Percentiles rank a stretch among this genome's conserved stretches.
Evolutionary conservation across 2,329 filamentous ascomycete genomes (phyloP).

Genomic region (Stagonosporopsis chrysanthemi): DNA sequence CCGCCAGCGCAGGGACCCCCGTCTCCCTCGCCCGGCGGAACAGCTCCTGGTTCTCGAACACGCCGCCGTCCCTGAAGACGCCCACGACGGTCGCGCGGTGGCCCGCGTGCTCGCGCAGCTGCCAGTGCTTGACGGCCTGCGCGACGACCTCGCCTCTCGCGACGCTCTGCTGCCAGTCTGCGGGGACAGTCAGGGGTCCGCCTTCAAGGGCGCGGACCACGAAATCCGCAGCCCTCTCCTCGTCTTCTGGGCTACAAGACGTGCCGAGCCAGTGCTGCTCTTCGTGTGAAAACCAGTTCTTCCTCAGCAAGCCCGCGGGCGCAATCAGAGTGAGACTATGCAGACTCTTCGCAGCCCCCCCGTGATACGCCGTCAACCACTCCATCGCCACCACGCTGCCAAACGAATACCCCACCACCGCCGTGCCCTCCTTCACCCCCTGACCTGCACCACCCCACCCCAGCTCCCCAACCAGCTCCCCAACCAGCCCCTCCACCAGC

Average conservation of each 20-base stretch:
- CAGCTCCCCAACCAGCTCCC: conserved; percentile 51
- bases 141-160: conserved; percentile 55
- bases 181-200: conserved; percentile 51
- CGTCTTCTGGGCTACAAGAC: conserved; percentile 16
- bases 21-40: conserved; percentile 40
- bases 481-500: conserved; percentile 52
- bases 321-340: conserved; percentile 49
- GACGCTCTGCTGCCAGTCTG: conserved; percentile 56
- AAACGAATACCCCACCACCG: conserved; percentile 61
- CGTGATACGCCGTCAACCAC: neutral
- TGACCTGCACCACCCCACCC: conserved; percentile 44
- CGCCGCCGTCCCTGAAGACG: conserved; percentile 57
- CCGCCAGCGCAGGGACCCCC: conserved; percentile 36
- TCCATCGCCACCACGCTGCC: conserved; percentile 53
- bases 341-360: neutral
- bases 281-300: neutral
- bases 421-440: conserved; percentile 31
- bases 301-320: conserved; percentile 53
- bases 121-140: conserved; percentile 58
- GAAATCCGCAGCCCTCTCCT: conserved; percentile 47
- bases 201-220: conserved; percentile 55
- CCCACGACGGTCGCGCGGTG: conserved; percentile 57
- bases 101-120: conserved; percentile 56
- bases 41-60: conserved; percentile 49
- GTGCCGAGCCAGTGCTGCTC: neutral